These are phyloP conservation scores for Haematococcus lacustris DNA, from an alignment of 139 green algal genomes.

Conservation along the genomic window DNA sequence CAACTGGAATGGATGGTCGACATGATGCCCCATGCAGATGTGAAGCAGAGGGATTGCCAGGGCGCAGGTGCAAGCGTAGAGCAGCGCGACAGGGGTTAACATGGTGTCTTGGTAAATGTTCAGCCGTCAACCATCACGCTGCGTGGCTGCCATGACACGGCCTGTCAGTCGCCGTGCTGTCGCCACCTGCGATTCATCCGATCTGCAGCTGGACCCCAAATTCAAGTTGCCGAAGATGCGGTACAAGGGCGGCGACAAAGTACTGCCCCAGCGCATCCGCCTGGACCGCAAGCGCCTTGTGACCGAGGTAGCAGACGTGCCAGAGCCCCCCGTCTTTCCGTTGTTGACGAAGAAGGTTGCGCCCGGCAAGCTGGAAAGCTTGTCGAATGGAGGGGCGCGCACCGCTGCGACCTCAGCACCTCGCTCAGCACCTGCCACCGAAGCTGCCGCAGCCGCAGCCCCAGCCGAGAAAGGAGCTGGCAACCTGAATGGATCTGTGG, in stretches of 20 bases:
- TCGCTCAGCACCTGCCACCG: neutral
- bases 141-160: no score
- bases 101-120: no score
- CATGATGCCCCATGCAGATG: no score
- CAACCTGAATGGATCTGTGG: neutral
- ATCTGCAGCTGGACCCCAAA: slow-evolving; percentile 42
- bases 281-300: slow-evolving; percentile 37
- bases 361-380: no score
- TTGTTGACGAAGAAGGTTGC: slow-evolving; percentile 8
- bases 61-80: no score
- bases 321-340: slow-evolving; percentile 38
- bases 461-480: neutral
- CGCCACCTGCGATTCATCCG: no score
- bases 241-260: slow-evolving; percentile 65
- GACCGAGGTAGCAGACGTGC: slow-evolving; percentile 29
- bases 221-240: slow-evolving; percentile 77
- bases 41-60: no score
- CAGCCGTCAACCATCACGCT: no score
- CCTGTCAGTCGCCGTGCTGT: no score
- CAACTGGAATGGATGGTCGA: no score
- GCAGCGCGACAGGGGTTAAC: no score
- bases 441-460: neutral
- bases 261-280: slow-evolving; percentile 32
- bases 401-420: neutral
- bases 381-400: neutral